Evolutionary conservation across 2,329 filamentous ascomycete genomes (phyloP).

Genomic region (Malbranchea zuffiana): DNA sequence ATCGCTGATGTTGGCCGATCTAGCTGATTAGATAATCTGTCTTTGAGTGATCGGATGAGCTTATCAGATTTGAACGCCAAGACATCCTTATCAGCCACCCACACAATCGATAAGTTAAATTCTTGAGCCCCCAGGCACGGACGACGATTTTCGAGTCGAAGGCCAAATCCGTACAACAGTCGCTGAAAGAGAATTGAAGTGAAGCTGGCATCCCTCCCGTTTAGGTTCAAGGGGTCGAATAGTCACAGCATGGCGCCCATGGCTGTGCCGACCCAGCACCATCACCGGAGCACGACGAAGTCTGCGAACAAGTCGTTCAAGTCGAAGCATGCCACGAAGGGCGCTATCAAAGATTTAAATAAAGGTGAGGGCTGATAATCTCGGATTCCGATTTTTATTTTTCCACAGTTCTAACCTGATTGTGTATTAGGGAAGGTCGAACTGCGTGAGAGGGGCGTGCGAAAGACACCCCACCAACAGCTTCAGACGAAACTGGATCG

Average conservation of each 20-base stretch:
- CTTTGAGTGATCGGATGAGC: no score
- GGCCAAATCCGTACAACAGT: no score
- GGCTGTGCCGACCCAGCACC: constrained; percentile 52
- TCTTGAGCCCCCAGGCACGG: no score
- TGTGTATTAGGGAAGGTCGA: constrained; percentile 59
- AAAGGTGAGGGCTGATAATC: constrained; percentile 58
- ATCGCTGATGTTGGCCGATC: no score
- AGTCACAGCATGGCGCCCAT: constrained; percentile 61
- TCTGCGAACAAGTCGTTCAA: constrained; percentile 82
- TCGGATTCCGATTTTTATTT: neutral
- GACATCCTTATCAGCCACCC: no score
- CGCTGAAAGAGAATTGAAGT: no score
- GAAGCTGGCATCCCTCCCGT: constrained; percentile 47
- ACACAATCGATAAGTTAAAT: no score
- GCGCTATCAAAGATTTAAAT: constrained; percentile 67
- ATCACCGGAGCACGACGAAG: constrained; percentile 90
- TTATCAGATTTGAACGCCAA: no score
- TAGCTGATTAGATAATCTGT: no score
- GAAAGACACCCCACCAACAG: constrained; percentile 89
- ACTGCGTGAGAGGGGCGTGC: constrained; percentile 55
- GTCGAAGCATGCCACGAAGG: constrained; percentile 79
- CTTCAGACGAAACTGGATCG: constrained; percentile 96
- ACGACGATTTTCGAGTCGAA: no score
- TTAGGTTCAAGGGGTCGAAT: constrained; percentile 66
- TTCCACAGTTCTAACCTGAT: constrained; percentile 11